Percentiles rank a stretch among this genome's conserved stretches.
phyloP scores from a whole-genome alignment of 768 basidiomycete species.

The Coprinellus aureogranulatus region DNA sequence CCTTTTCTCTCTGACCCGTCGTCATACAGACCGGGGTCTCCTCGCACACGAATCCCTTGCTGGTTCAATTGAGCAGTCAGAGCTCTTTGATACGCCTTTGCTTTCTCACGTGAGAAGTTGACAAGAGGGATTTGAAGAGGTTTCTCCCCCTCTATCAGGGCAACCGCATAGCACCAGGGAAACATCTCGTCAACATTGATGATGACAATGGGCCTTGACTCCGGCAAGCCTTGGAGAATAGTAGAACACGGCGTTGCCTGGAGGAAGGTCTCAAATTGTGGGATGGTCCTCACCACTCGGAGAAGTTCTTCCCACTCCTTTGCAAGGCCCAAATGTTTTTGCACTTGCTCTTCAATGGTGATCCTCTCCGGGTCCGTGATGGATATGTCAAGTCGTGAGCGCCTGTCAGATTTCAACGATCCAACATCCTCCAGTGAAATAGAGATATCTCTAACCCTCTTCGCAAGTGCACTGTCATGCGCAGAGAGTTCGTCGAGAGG shows the following conservation, averaged over 20 bases:
- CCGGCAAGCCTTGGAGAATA: not conserved
- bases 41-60: too few relatives aligned
- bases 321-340: not conserved
- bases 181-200: not conserved
- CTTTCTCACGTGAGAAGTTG: not conserved
- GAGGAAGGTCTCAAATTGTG: slow-evolving; percentile 3
- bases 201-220: slow-evolving; percentile 6
- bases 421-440: not conserved
- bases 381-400: not conserved
- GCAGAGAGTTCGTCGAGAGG: slow-evolving; percentile 12
- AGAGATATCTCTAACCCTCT: not conserved
- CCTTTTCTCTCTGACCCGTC: too few relatives aligned
- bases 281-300: not conserved
- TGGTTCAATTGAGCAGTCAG: not conserved
- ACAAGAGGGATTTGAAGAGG: slow-evolving; percentile 9
- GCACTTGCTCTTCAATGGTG: not conserved
- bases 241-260: not conserved
- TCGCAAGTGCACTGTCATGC: not conserved
- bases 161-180: slow-evolving; percentile 10
- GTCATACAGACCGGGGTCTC: too few relatives aligned
- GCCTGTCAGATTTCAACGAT: not conserved
- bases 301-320: not conserved
- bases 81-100: not conserved
- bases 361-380: not conserved
- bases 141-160: not conserved